Percentiles rank a stretch among this genome's conserved stretches.
Conservation (phyloP, 768 basidiomycete genomes). For the Xerocomellus dryophilus region DNA sequence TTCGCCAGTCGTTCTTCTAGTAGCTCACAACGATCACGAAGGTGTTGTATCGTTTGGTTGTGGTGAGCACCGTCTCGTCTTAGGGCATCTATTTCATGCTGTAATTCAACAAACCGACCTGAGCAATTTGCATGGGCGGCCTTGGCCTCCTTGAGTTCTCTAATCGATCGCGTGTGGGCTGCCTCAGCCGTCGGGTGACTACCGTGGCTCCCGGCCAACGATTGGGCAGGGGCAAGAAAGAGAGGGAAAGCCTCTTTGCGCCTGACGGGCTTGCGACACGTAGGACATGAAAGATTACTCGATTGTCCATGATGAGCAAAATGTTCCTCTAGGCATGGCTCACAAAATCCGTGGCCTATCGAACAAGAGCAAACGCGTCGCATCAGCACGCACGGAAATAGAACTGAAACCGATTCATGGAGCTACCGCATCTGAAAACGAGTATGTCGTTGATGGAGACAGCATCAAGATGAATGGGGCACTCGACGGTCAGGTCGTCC, state of each 20-base stretch:
- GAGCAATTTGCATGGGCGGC: conserved; percentile 16
- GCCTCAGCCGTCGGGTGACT: conserved; percentile 3
- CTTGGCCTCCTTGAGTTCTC: conserved; percentile 12
- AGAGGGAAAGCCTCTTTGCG: conserved; percentile 28
- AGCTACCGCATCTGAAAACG: conserved; percentile 32
- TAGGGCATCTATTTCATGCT: conserved; percentile 13
- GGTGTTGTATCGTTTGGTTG: conserved; percentile 10
- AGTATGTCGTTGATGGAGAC: conserved; percentile 28
- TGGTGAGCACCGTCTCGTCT: conserved; percentile 2
- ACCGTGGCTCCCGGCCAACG: conserved; percentile 1
- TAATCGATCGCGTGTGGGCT: conserved; percentile 5
- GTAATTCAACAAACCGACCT: conserved; percentile 5
- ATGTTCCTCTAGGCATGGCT: conserved; percentile 26
- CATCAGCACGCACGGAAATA: conserved; percentile 11
- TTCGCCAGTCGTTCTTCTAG: conserved; percentile 11
- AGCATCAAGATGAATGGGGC: conserved; percentile 32
- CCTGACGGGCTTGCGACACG: conserved; percentile 29
- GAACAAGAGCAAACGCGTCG: conserved; percentile 8
- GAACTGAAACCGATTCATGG: conserved; percentile 2
- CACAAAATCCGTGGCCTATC: conserved; percentile 34
- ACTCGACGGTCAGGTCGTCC: conserved; percentile 23
- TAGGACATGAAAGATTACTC: conserved; percentile 21
- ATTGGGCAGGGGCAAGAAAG: conserved; percentile 24
- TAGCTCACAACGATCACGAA: conserved; percentile 15
- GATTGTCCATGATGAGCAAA: conserved; percentile 11